These are phyloP conservation scores for Cytospora paraplurivora DNA, from an alignment of 2,329 filamentous ascomycete genomes.

Conservation along the genomic window DNA sequence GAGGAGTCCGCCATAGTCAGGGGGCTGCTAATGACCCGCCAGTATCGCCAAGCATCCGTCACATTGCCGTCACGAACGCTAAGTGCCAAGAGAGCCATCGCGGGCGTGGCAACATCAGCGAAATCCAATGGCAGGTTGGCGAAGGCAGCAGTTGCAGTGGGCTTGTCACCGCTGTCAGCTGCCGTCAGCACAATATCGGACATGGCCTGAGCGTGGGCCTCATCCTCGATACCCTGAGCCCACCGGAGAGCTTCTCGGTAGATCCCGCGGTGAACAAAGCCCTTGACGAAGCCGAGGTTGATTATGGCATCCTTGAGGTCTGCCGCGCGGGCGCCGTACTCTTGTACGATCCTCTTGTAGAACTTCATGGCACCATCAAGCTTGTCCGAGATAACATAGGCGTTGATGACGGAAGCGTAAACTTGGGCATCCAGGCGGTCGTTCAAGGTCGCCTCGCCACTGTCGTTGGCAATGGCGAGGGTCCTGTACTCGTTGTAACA, in stretches of 20 bases:
- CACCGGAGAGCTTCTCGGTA: constrained; percentile 74
- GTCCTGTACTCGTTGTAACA: constrained; percentile 94
- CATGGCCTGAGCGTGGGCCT: constrained; percentile 65
- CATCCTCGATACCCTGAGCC: constrained; percentile 64
- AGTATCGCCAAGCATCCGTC: constrained; percentile 74
- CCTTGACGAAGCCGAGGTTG: constrained; percentile 74
- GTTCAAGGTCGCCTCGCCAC: constrained; percentile 67
- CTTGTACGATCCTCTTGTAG: constrained; percentile 73
- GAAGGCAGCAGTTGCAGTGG: constrained; percentile 69
- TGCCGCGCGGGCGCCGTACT: constrained; percentile 58
- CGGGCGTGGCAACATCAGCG: constrained; percentile 56
- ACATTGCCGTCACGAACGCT: constrained; percentile 83
- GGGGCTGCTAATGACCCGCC: constrained; percentile 70
- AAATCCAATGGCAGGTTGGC: constrained; percentile 56
- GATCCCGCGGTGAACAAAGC: constrained; percentile 70
- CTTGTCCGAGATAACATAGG: constrained; percentile 82
- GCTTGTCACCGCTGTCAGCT: constrained; percentile 75
- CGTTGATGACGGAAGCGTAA: constrained; percentile 88
- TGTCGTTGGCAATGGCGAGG: constrained; percentile 82
- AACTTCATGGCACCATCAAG: constrained; percentile 82
- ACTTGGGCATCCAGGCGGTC: constrained; percentile 79
- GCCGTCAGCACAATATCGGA: constrained; percentile 73
- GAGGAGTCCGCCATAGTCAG: constrained; percentile 60
- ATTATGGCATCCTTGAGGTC: constrained; percentile 73
- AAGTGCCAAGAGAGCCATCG: constrained; percentile 83